Evolutionary conservation across 139 green algal species (phyloP).

Genomic region (Parachlorella kessleri): DNA sequence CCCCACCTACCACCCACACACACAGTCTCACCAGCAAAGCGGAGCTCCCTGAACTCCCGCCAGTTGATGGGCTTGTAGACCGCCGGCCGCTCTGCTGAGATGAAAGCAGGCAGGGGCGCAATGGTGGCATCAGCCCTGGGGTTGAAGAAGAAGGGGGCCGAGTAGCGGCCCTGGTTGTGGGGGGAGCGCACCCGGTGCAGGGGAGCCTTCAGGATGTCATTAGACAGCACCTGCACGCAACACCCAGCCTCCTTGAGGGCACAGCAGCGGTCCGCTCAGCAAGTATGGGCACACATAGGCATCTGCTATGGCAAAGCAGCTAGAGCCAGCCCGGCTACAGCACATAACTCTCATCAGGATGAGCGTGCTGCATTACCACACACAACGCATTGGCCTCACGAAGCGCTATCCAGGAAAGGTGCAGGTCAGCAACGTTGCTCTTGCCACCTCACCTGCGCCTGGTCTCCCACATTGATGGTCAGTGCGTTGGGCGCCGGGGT

Average conservation of each 20-base stretch:
- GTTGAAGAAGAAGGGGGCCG: constrained; percentile 8
- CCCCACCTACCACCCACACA: too few relatives aligned
- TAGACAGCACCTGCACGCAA: background rate
- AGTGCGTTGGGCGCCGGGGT: background rate
- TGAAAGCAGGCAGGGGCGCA: background rate
- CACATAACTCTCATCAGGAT: background rate
- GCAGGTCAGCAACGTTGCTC: background rate
- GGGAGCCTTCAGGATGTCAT: background rate
- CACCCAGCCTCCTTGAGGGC: too few relatives aligned
- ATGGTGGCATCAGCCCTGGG: background rate
- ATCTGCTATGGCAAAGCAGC: background rate
- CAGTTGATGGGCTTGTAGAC: constrained; percentile 2
- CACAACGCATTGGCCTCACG: too few relatives aligned
- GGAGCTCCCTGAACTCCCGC: background rate
- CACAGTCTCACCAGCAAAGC: constrained; percentile 9
- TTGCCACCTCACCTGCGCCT: background rate
- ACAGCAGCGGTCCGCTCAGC: too few relatives aligned
- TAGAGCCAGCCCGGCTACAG: background rate
- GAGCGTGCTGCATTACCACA: too few relatives aligned
- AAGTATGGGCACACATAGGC: too few relatives aligned
- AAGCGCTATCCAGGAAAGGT: background rate
- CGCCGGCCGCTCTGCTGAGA: background rate
- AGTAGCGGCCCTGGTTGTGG: background rate
- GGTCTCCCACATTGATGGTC: constrained; percentile 6
- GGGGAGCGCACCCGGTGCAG: constrained; percentile 1